These are phyloP conservation scores for Castanea mollissima DNA, from an alignment of 306 rosid species.

Conservation along the genomic window DNA sequence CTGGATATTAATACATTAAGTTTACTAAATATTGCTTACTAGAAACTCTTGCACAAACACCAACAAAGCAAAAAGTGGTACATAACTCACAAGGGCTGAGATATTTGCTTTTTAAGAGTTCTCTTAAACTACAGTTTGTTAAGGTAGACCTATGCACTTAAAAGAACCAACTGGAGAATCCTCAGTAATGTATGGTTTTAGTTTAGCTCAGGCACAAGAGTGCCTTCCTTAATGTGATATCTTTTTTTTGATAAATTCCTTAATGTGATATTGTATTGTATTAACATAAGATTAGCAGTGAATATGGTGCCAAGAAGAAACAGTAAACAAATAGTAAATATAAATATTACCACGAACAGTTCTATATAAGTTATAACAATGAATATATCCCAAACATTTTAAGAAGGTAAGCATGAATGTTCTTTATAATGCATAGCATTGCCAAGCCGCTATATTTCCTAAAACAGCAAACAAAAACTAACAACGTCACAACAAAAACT, in stretches of 20 bases:
- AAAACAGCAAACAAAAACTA: background rate
- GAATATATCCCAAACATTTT: conserved; percentile 8
- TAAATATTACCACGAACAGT: background rate
- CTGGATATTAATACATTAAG: conserved; percentile 5
- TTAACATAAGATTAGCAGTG: background rate
- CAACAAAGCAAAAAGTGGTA: background rate
- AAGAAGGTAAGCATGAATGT: background rate
- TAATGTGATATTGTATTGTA: background rate
- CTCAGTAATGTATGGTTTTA: background rate
- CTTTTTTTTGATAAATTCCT: background rate
- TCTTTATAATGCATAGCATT: background rate
- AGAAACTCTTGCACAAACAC: background rate
- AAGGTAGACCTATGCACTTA: background rate
- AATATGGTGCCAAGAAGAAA: background rate
- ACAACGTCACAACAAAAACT: background rate
- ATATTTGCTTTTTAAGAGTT: background rate
- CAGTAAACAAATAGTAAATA: background rate
- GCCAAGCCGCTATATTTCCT: background rate
- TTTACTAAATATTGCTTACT: conserved; percentile 7
- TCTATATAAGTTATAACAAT: background rate
- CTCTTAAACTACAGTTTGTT: background rate
- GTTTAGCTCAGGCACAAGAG: background rate
- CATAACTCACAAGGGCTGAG: background rate
- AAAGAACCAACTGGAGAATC: background rate
- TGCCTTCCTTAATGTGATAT: background rate